Evolutionary conservation across 768 basidiomycete species (phyloP).

Genomic region (Boletus rubroflammeus): DNA sequence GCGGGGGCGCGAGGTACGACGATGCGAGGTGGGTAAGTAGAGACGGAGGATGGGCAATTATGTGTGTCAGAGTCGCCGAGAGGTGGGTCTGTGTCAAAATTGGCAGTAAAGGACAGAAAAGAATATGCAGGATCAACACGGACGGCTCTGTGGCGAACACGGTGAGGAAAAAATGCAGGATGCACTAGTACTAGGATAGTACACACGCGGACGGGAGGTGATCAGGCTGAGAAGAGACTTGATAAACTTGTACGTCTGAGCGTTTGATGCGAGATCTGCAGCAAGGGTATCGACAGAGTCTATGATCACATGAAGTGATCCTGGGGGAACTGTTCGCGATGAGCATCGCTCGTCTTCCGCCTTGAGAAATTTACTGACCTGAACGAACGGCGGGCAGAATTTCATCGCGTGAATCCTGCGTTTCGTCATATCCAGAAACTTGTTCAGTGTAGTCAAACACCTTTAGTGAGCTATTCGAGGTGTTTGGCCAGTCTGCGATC

Average conservation of each 20-base stretch:
- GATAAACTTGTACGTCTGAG: slow-evolving; percentile 53
- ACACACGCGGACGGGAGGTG: slow-evolving; percentile 48
- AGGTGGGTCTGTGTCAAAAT: slow-evolving; percentile 60
- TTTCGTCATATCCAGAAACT: slow-evolving; percentile 52
- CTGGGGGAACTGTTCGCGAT: slow-evolving; percentile 34
- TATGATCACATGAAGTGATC: slow-evolving; percentile 59
- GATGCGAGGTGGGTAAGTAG: slow-evolving; percentile 66
- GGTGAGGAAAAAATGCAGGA: slow-evolving; percentile 7
- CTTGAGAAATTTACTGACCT: slow-evolving; percentile 22
- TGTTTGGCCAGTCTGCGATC: slow-evolving; percentile 31
- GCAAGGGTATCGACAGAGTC: slow-evolving; percentile 70
- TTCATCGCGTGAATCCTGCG: slow-evolving; percentile 34
- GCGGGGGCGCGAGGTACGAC: slow-evolving; percentile 70
- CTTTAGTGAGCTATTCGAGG: slow-evolving; percentile 23
- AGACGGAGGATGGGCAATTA: slow-evolving; percentile 66
- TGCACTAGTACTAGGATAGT: neutral
- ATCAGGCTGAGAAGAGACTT: slow-evolving; percentile 44
- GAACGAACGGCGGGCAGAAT: slow-evolving; percentile 43
- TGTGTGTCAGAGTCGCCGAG: slow-evolving; percentile 58
- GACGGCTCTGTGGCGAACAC: slow-evolving; percentile 41
- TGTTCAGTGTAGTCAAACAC: slow-evolving; percentile 48
- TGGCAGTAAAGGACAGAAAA: slow-evolving; percentile 47
- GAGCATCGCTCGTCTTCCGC: neutral
- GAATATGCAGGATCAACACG: slow-evolving; percentile 57
- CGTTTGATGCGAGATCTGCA: slow-evolving; percentile 52